Base-by-base conservation (phyloP, 169 alveolate species). In the Miamiensis avidus region DNA sequence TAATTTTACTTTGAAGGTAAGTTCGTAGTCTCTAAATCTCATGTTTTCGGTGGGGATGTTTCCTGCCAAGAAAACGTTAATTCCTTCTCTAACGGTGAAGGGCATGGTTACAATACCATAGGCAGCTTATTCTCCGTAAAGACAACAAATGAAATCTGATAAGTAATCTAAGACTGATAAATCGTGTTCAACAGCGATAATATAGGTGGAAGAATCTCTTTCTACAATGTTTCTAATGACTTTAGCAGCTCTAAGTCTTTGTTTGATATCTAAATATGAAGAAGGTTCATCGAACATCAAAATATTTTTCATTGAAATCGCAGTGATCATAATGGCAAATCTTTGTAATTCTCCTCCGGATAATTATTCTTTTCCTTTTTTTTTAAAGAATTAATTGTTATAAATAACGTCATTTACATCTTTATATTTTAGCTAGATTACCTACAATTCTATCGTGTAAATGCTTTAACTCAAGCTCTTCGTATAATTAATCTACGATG, bases 61-160 rank as follows among this genome's bases (percentile, higher is more conserved):
- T 34, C 99, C 99, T 78, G 98, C 99, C 34, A 99, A 93, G 95
- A 99, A 99, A 6, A 99, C 96, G 92, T 99, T 99, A 93, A 99
- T 98, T 34, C 98, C 99, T 94, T 99, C 99, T 69, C 99, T 91
- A 0, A 99, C 99, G 78, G 99, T 95, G 90, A 97, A 98, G 31
- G 99, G 99, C 94, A 98, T 95, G n/a, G 99, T 98, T 25, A 99
- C 99, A 0, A 99, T 99, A n/a, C 99, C 99, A 92, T 99, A 99
- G 34, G 98, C 99, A 31, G 99, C 99, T 30, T 99, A 99, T 29
- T 88, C 93, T 29, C 99, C 99, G 98, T 99, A 99, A 76, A 99
- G 97, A 81, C 99, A 98, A 89, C 99, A 99, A 29, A 99, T 97
- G 93, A 95, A 98, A 93, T 99, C 99, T 32, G 99, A 98, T 82